phyloP scores from a whole-genome alignment of 352 stramenopile genomes.

The Aphanomyces invadans region DNA sequence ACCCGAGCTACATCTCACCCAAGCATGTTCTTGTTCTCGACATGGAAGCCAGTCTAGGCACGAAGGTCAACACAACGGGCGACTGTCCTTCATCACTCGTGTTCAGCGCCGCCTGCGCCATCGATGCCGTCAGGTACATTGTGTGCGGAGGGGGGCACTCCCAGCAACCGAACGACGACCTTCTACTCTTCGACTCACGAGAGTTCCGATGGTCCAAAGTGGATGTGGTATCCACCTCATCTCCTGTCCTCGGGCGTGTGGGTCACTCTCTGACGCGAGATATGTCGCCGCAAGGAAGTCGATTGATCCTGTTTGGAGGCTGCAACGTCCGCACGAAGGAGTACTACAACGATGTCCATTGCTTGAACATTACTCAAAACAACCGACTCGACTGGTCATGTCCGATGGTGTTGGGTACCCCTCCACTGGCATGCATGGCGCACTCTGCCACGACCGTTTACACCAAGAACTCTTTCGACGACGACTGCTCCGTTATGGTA shows the following conservation, averaged over 20 bases:
- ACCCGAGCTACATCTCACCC: not conserved
- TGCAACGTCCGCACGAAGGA: slow-evolving; percentile 11
- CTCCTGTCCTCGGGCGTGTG: not conserved
- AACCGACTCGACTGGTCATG: not conserved
- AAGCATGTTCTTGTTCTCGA: slow-evolving; percentile 8
- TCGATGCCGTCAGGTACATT: not conserved
- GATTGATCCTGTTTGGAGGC: not conserved
- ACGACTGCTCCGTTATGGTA: not conserved
- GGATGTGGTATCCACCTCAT: not conserved
- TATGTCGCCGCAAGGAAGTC: not conserved
- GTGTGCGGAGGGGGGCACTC: not conserved
- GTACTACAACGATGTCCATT: slow-evolving; percentile 10
- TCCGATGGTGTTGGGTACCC: not conserved
- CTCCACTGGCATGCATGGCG: not conserved
- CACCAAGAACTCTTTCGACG: not conserved
- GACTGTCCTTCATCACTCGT: not conserved
- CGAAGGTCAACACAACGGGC: slow-evolving; percentile 10
- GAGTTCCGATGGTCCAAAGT: slow-evolving; percentile 1
- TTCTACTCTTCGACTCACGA: not conserved
- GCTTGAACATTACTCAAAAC: not conserved
- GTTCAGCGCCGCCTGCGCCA: not conserved
- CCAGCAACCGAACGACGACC: not conserved
- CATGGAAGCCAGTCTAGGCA: not conserved
- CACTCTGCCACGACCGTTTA: slow-evolving; percentile 1
- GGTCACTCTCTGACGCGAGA: slow-evolving; percentile 2